A percentile compares a stretch with the other conserved stretches of the same genome.
These are phyloP conservation scores for Gastrolobium bilobum DNA, from an alignment of 306 rosid genomes.

Conservation along the genomic window DNA sequence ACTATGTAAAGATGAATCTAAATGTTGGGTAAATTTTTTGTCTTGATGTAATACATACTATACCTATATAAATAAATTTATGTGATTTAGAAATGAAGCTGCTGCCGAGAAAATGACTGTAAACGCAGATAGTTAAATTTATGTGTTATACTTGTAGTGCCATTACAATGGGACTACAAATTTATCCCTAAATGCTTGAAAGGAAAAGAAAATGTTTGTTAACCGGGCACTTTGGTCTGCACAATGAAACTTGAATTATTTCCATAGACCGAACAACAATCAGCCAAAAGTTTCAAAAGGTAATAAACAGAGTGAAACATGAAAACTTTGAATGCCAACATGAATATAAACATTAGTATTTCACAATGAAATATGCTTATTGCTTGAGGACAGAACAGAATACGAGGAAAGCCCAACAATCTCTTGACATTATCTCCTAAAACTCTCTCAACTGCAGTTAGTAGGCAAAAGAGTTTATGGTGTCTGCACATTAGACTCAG, in stretches of 20 bases:
- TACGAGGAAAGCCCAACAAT: not conserved
- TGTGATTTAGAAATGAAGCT: too few species aligned
- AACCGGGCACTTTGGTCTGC: not conserved
- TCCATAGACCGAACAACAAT: conserved; percentile 47
- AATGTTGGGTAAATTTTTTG: too few species aligned
- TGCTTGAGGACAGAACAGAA: conserved; percentile 26
- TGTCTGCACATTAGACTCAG: conserved; percentile 68
- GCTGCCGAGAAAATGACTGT: too few species aligned
- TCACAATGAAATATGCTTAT: conserved; percentile 50
- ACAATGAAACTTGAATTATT: conserved; percentile 45
- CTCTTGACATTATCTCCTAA: not conserved
- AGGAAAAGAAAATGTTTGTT: not conserved
- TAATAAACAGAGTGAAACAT: conserved; percentile 31
- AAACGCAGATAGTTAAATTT: too few species aligned
- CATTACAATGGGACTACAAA: too few species aligned
- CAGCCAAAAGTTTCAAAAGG: conserved; percentile 40
- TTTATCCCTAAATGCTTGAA: not conserved
- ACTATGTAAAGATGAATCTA: too few species aligned
- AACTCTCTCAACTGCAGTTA: not conserved
- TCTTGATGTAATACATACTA: too few species aligned
- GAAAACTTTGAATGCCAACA: conserved; percentile 40
- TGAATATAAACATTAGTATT: conserved; percentile 43
- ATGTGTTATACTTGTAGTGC: too few species aligned
- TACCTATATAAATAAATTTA: too few species aligned
- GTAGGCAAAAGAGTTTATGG: conserved; percentile 49